These are phyloP conservation scores for Talaromyces funiculosus DNA, from an alignment of 2,329 filamentous ascomycete genomes.

Conservation along the genomic window DNA sequence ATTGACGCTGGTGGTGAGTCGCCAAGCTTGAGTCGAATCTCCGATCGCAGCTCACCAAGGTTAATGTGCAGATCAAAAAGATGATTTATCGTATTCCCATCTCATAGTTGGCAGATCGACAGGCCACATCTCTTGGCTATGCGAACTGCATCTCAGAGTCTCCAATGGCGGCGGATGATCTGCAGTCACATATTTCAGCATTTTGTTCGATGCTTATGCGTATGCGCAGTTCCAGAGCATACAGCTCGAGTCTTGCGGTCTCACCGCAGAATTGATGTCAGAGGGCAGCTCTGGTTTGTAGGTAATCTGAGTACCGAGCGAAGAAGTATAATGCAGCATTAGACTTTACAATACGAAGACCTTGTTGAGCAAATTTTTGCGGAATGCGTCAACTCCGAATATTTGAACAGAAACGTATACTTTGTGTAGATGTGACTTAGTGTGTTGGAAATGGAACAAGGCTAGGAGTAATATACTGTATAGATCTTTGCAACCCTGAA, in stretches of 20 bases:
- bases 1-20: neutral
- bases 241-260: neutral
- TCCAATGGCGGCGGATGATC: neutral
- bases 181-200: neutral
- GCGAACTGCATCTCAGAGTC: neutral
- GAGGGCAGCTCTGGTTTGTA: neutral
- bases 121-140: neutral
- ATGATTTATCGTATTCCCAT: neutral
- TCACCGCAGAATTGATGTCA: neutral
- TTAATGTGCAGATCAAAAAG: neutral
- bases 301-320: neutral
- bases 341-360: neutral
- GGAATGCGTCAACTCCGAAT: neutral
- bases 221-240: neutral
- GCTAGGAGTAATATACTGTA: too few relatives aligned
- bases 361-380: neutral
- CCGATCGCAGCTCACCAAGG: neutral
- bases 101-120: neutral
- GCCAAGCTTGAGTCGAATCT: neutral
- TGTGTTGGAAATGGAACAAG: neutral
- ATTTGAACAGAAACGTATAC: too few relatives aligned
- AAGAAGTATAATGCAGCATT: neutral
- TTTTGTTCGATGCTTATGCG: neutral
- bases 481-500: too few relatives aligned
- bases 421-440: neutral